A percentile compares a stretch with the other conserved stretches of the same genome.
These are phyloP conservation scores for Mortierella hygrophila DNA, from an alignment of 192 early-diverging fungal genomes.

Conservation along the genomic window DNA sequence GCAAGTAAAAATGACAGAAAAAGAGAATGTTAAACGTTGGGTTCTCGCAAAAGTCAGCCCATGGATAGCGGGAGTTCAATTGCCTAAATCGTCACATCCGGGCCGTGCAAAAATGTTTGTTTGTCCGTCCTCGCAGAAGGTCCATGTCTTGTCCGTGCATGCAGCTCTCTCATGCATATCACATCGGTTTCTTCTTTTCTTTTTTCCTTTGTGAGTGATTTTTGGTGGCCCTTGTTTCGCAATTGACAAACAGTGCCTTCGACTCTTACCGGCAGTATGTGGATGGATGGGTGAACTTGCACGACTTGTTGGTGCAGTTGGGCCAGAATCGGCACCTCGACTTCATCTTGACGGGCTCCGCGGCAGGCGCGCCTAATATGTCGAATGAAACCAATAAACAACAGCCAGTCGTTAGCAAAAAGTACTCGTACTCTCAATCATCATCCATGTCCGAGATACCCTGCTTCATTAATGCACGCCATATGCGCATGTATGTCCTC, in stretches of 20 bases:
- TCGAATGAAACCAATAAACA: conserved; percentile 4
- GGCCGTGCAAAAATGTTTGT: conserved; percentile 5
- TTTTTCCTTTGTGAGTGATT: background rate
- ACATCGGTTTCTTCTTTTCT: background rate
- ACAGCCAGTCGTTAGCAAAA: background rate
- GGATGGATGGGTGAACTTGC: conserved; percentile 63
- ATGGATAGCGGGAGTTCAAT: background rate
- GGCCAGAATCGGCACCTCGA: conserved; percentile 63
- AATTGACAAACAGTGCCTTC: background rate
- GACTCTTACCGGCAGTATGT: conserved; percentile 60
- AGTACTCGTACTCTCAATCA: too few relatives aligned
- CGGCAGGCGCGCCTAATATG: background rate
- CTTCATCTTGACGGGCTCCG: conserved; percentile 38
- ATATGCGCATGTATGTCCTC: conserved; percentile 2
- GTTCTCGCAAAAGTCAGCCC: background rate
- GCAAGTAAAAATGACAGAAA: too few relatives aligned
- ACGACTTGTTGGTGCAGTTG: conserved; percentile 66
- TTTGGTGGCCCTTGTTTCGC: background rate
- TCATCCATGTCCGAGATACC: background rate
- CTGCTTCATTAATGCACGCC: background rate
- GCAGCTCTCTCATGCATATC: background rate
- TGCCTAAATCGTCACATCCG: conserved; percentile 11
- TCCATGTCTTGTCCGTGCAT: conserved; percentile 9
- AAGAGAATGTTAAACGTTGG: too few relatives aligned
- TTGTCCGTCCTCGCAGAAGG: background rate